Evolutionary conservation across 805 yeast species (phyloP), one percentile per base, ranked within the genome.

Genomic region (Lipomyces sp.): DNA sequence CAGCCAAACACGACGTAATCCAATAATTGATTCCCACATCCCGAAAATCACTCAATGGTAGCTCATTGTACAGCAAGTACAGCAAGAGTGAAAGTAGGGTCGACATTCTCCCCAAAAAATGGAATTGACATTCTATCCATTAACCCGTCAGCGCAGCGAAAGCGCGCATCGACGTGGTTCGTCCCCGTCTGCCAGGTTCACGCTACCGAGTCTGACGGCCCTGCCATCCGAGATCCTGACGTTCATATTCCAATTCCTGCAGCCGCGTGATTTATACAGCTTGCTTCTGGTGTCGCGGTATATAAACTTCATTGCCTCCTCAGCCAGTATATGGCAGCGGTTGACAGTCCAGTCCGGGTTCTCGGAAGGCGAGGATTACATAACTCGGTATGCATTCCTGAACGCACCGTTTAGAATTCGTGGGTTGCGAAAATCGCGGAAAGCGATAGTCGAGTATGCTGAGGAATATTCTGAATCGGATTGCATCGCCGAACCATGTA

Each of bases 201-300:
- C 51, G 33, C 64, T 48, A 37, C 34, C 32, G 50, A 35, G 30
- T 33, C 60, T 24, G 24, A 10, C 59, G 15, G 18, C 57, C 8
- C 66, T 69, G 10, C 71, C 71, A 8, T 51, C 64, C 34, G 71
- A 69, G 58, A 33, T 69, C 8, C 18, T 69, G 32, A 35, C 60
- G 8, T 50, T 45, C n/a, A 59, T 67, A 32, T 60, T 67, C 51
- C 30, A 45, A 1, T 64, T 54, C 33, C 67, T 69, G 15, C 32
- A 48, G 4, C 59, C 67, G 24, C 54, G 51, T 6, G 71, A 69
- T 30, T 55, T 69, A 4, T 13, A 39, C n/a, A 10, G 24, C 3
- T 54, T 69, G 18, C 37, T 60, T n/a, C 57, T 54, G 15, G 71
- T 68, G 5, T 66, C 66, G 7, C 53, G 54, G 10, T 29, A 34